Base-by-base conservation (phyloP, 371 early-diverging fungal genomes). In the Conidiobolus incongruus region DNA sequence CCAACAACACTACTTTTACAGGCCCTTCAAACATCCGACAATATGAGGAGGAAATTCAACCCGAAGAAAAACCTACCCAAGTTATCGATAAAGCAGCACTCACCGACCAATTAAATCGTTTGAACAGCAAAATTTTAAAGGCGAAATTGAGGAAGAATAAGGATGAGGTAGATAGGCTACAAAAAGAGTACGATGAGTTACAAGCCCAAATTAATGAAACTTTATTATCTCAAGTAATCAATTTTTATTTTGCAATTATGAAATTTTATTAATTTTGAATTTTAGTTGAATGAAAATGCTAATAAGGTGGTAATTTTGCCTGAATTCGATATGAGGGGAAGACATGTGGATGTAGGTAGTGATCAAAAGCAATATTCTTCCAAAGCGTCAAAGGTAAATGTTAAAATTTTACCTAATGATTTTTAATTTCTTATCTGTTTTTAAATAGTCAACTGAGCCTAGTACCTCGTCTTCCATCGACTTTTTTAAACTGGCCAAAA, bases 281-380 rank as follows among this genome's bases (percentile, higher is more conserved):
- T n/a, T n/a, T n/a, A n/a, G n/a, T n/a, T n/a, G n/a, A n/a, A n/a
- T n/a, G 5, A 30, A 30, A 7, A 30, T 5, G 30, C 5, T 30
- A 11, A 23, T 4, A 12, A 29, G 23, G 42, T 36, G 20, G 43
- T 35, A 35, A 34, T 46, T 21, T 29, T 48, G 21, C 45, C 49
- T 17, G 23, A 26, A n/a, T 35, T 40, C 20, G 46, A 46, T 34
- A 46, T 40, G 28, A 15, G 34, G 22, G 44, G 47, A 17, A 39
- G 46, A 29, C 16, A 22, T 13, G 35, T 42, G 16, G 51, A 51
- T 32, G 29, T 34, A 42, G 30, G 38, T 15, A 35, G 28, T 19
- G 8, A 20, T 15, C 10, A 13, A 11, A 33, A 16, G 33, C 36
- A 22, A 19, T 24, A 26, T 19, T 29, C 38, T 29, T 30, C 39